Conservation (phyloP, 805 yeast genomes). For the Ogataea thermomethanolica region DNA sequence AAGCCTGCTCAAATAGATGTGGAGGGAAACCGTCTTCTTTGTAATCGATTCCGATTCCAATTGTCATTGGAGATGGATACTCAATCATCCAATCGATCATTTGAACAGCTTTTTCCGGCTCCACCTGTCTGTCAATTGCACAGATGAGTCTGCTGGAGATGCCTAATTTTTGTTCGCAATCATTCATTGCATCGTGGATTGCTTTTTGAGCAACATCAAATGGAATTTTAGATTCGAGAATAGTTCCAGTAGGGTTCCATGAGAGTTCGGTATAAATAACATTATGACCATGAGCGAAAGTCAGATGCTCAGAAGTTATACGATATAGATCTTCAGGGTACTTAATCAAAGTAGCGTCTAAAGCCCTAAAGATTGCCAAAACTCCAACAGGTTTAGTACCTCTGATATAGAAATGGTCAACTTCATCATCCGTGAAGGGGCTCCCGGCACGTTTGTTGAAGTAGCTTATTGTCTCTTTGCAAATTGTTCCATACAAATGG, state of each 20-base stretch:
- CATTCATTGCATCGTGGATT: slow-evolving; percentile 26
- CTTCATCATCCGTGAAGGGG: slow-evolving; percentile 25
- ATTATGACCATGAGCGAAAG: slow-evolving; percentile 24
- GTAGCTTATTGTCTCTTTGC: slow-evolving; percentile 24
- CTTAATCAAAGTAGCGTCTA: slow-evolving; percentile 26
- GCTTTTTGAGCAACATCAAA: slow-evolving; percentile 28
- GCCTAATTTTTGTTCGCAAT: slow-evolving; percentile 20
- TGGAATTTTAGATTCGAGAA: slow-evolving; percentile 26
- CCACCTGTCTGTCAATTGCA: slow-evolving; percentile 30
- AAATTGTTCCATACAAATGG: slow-evolving; percentile 31
- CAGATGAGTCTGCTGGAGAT: slow-evolving; percentile 26
- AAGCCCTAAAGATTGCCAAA: slow-evolving; percentile 27
- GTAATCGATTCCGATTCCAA: slow-evolving; percentile 34
- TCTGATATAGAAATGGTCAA: slow-evolving; percentile 28
- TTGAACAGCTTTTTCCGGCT: slow-evolving; percentile 25
- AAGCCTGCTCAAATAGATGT: slow-evolving; percentile 27
- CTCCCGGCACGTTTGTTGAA: slow-evolving; percentile 25
- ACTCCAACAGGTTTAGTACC: slow-evolving; percentile 34
- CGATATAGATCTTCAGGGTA: slow-evolving; percentile 27
- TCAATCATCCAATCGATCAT: slow-evolving; percentile 32
- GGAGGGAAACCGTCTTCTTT: slow-evolving; percentile 32
- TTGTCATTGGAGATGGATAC: slow-evolving; percentile 20
- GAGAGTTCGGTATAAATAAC: slow-evolving; percentile 30
- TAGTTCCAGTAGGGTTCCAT: slow-evolving; percentile 35
- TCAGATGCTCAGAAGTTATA: slow-evolving; percentile 27